Base-by-base conservation (phyloP, 2,329 filamentous ascomycete genomes). In the Alternaria viburni region DNA sequence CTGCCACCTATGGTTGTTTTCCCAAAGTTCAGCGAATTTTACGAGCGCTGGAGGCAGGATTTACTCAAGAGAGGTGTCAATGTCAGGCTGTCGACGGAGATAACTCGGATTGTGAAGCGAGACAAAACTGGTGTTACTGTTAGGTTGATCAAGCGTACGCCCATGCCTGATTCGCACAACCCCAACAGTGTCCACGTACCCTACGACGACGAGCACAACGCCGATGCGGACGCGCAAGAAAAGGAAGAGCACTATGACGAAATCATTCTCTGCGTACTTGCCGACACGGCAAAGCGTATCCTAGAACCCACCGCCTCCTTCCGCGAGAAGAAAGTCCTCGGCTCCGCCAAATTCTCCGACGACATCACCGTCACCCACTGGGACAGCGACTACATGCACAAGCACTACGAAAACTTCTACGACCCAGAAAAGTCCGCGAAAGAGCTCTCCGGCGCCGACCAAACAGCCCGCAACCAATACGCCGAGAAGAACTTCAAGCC, bases 341-440 rank as follows among this genome's bases (percentile, higher is more conserved):
- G 90, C n/a, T 87, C 88, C 15, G 90, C 90, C 10, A 88, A 88
- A 62, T 89, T 91, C 77, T 88, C 86, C 71, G 87, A 92, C 81
- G 90, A 92, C 74, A 86, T 92, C 59, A 92, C 90, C 13, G 84
- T 92, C 65, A 92, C 90, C 1, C 90, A 92, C 74, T 86, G 83
- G 68, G 90, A 92, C 74, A 79, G 81, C 6, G 80, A 84, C 11
- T 92, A 91, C 80, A 90, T 92, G 82, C 83, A 87, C 60, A 86
- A 85, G 49, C 87, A 91, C 77, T 92, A 92, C 81, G 89, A 91
- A 69, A 90, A 87, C 47, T 81, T 80, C 59, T 90, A 87, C 79
- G 82, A 84, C 64, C 69, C 81, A 0, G 78, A 85, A 1, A 84
- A 82, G 83, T 69, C 77, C 73, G 83, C 84, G 1, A 61, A 69